These are phyloP conservation scores for Pseudogymnoascus sp. DNA, from an alignment of 2,329 filamentous ascomycete species.

Conservation along the genomic window DNA sequence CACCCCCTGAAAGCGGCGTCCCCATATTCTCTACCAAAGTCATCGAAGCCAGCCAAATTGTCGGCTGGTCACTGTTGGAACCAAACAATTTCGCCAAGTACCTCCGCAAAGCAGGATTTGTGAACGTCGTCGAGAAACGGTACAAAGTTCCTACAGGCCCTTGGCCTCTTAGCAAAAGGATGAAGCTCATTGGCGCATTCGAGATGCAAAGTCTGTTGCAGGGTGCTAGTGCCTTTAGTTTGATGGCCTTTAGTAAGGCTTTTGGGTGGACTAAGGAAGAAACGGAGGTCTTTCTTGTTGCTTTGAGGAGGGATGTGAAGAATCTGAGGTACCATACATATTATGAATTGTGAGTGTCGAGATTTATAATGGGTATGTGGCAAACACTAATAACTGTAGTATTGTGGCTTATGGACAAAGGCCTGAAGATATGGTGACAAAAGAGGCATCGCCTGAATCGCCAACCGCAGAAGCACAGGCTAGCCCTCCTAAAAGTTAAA, in stretches of 20 bases:
- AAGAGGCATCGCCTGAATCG: background rate
- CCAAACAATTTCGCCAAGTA: conserved; percentile 21
- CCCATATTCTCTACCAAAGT: conserved; percentile 32
- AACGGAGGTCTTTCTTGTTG: conserved; percentile 16
- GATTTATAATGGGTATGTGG: background rate
- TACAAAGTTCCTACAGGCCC: conserved; percentile 18
- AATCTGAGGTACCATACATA: conserved; percentile 11
- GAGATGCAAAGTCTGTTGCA: conserved; percentile 18
- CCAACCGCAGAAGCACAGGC: background rate
- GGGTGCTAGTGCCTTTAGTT: conserved; percentile 17
- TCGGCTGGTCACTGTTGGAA: background rate
- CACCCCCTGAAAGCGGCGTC: background rate
- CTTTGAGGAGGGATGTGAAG: conserved; percentile 17
- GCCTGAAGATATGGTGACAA: background rate
- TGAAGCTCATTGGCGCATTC: conserved; percentile 19
- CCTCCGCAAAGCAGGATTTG: conserved; percentile 22
- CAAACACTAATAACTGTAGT: background rate
- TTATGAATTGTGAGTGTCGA: background rate
- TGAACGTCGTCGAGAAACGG: conserved; percentile 16
- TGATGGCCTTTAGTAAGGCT: conserved; percentile 17
- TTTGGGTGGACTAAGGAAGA: conserved; percentile 17
- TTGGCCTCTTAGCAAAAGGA: conserved; percentile 18
- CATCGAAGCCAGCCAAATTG: conserved; percentile 25
- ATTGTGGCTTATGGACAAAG: background rate
- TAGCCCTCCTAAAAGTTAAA: background rate